Base-by-base conservation (phyloP, 2,329 filamentous ascomycete species). In the Mycogone perniciosa region DNA sequence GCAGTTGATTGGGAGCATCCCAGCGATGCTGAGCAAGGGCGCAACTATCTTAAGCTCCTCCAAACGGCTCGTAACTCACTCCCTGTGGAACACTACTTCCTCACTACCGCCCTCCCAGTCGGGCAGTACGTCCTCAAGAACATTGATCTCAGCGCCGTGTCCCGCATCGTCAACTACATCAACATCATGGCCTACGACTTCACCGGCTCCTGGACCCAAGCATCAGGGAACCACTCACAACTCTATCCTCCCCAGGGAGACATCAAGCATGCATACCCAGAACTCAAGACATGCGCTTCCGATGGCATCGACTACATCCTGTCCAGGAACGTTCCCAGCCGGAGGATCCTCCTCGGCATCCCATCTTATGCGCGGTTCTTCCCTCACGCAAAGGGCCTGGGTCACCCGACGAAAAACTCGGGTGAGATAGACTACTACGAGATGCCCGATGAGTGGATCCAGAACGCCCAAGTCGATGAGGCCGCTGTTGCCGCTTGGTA, bases 121-220 rank as follows among this genome's bases (percentile, higher is more conserved):
- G 81, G 80, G 2, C 72, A 81, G 59, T 86, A 81, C 73, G 79
- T 77, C 10, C 71, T 86, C 20, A 72, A 71, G 54, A 71, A 85
- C 60, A 81, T 86, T 60, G 73, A 84, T 55, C 67, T 86, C 4
- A 57, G 59, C 3, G 67, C 72, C 8, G 76, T 79, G 2, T 71
- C 76, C 2, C 57, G 69, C 4, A 67, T 79, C 35, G 71, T 86
- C 42, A 81, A 86, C 62, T 71, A 79, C 59, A 68, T 86, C 54
- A 85, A 86, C 59, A 70, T 87, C 41, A 87, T 87, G 84, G 74
- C 77, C 9, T 87, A 87, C 61, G 84, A 87, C 63, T 85, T 85
- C 57, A 74, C 76, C 0, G 84, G 84, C 0, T 74, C 80, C 6
- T 86, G 83, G 84, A 76, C 75, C 2, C 64, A 71, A 26, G 74